phyloP scores from a whole-genome alignment of 2,329 filamentous ascomycete species.

The Penicillium vulpinum region DNA sequence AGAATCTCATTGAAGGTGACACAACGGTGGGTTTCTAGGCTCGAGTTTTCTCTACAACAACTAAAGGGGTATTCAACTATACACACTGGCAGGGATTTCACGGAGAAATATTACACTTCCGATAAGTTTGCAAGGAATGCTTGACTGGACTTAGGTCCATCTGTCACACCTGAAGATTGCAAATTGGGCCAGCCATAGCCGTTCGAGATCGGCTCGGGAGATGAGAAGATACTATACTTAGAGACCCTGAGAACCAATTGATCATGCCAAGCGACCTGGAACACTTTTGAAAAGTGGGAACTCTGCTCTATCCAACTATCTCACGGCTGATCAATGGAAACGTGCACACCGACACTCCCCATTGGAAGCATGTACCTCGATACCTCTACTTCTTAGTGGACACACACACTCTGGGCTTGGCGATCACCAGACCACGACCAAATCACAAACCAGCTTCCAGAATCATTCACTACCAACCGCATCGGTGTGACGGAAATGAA shows the following conservation, averaged over 20 bases:
- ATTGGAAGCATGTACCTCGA: background rate
- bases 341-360: constrained; percentile 4
- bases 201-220: background rate
- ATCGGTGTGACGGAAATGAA: background rate
- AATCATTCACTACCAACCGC: constrained; percentile 7
- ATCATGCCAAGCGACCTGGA: constrained; percentile 1
- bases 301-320: background rate
- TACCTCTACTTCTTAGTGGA: background rate
- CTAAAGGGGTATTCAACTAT: background rate
- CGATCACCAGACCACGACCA: constrained; percentile 3
- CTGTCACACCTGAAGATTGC: constrained; percentile 6
- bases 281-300: background rate
- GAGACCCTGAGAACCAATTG: background rate
- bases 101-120: background rate
- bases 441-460: constrained; percentile 11
- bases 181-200: constrained; percentile 5
- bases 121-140: background rate
- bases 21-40: background rate
- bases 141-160: constrained; percentile 2
- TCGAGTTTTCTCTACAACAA: background rate
- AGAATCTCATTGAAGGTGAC: background rate
- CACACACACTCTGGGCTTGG: background rate
- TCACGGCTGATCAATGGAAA: constrained; percentile 1
- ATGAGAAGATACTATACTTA: background rate
- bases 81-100: background rate